Percentiles rank a stretch among this genome's conserved stretches.
Conservation (phyloP, 176 grass and related monocot species). For the Ampelocalamus luodianensis region DNA sequence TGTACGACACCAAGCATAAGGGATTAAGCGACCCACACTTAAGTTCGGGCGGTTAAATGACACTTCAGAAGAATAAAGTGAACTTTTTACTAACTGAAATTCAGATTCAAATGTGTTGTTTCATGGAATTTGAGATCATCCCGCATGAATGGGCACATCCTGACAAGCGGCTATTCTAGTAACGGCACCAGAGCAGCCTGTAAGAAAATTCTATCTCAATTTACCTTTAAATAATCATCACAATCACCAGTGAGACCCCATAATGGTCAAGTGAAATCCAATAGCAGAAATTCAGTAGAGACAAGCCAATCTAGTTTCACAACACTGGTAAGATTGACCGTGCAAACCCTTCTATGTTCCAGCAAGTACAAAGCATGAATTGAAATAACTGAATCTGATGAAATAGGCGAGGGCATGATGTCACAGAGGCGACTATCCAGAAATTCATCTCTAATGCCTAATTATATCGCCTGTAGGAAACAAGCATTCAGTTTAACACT, state of each 20-base stretch:
- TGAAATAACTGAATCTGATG: not conserved
- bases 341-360: slow-evolving; percentile 16
- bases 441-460: slow-evolving; percentile 25
- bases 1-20: no score
- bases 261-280: not conserved
- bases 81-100: not conserved
- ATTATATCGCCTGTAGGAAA: not conserved
- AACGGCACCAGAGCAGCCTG: not conserved
- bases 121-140: not conserved
- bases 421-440: slow-evolving; percentile 1
- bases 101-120: not conserved
- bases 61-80: not conserved
- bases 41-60: no score
- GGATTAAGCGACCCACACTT: no score
- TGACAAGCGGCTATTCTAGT: not conserved
- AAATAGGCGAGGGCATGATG: not conserved
- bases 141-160: not conserved
- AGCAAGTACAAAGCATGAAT: slow-evolving; percentile 25
- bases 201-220: not conserved
- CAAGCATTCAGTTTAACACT: slow-evolving; percentile 4
- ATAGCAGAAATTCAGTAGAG: not conserved
- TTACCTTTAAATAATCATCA: not conserved
- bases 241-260: not conserved
- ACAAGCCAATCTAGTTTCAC: not conserved
- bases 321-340: not conserved